These are phyloP conservation scores for Sextonia rubra DNA, from an alignment of 164 flowering plant genomes.

Conservation along the genomic window DNA sequence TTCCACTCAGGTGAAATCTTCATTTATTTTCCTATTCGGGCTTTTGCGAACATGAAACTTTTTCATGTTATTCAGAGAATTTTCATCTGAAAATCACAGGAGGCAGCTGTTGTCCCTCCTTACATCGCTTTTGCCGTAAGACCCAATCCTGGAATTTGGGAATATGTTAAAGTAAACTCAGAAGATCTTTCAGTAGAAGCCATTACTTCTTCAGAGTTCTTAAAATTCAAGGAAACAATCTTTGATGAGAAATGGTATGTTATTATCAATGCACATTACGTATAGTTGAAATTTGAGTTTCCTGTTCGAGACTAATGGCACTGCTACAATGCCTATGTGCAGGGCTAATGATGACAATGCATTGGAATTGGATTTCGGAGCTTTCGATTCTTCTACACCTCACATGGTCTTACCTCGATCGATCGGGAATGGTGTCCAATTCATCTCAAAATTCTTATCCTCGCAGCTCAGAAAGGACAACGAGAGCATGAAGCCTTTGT, in stretches of 20 bases:
- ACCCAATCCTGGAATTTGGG: conserved; percentile 91
- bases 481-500: conserved; percentile 41
- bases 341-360: conserved; percentile 93
- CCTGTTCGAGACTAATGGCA: background rate
- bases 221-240: conserved; percentile 71
- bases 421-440: conserved; percentile 70
- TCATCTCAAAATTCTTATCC: conserved; percentile 53
- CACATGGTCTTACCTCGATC: conserved; percentile 59
- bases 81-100: conserved; percentile 38
- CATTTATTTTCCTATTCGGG: background rate
- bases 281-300: background rate
- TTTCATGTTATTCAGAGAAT: background rate
- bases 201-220: conserved; percentile 56
- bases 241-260: conserved; percentile 70
- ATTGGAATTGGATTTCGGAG: conserved; percentile 84
- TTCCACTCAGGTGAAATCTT: conserved; percentile 57
- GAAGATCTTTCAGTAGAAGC: conserved; percentile 60
- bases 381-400: conserved; percentile 58
- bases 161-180: conserved; percentile 68
- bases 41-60: background rate
- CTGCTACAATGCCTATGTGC: conserved; percentile 9
- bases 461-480: conserved; percentile 37
- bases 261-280: background rate
- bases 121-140: conserved; percentile 73
- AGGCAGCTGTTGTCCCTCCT: conserved; percentile 92